Evolutionary conservation across 331 rosid genomes (phyloP), one percentile per base, ranked within the genome.

Genomic region (Arachis monticola): DNA sequence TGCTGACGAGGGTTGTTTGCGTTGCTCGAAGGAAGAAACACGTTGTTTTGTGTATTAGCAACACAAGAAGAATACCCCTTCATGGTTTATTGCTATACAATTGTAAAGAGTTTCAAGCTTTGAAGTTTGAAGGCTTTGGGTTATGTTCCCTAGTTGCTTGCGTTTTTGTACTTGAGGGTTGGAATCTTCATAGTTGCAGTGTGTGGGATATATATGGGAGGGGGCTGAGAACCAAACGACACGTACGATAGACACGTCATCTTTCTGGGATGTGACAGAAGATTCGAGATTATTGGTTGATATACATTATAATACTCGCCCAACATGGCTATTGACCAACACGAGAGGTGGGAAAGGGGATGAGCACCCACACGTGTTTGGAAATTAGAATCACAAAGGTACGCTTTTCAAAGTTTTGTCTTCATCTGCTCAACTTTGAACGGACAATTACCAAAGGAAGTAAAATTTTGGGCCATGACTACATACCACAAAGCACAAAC

Each of bases 171-270:
- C 12, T 1, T 52, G 58, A 4, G 64, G 2, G 63, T 38, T 22
- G 66, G 10, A 44, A 56, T 41, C 8, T 56, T 64, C 3, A 5
- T 2, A 7, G 0, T 1, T 9, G n/a, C 46, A 1, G 38, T 1
- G 5, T 5, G 41, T 38, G 41, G 4, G 46, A 11, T n/a, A 38
- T 11, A 3, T 59, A 69, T 50, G 47, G 22, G 27, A 27, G 14
- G 14, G 5, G 48, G 71, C 2, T n/a, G 53, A 27, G 53, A 8
- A 61, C 10, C 27, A 4, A 3, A 4, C 10, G 60, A 50, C 83
- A 76, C 82, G 79, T 79, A 38, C 12, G 56, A 47, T 12, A 69
- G 68, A 79, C 45, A 45, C 79, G 81, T 62, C 74, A 72, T 30
- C 4, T 47, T n/a, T 3, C 0, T 53, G 11, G 57, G 7, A 9